Base-by-base conservation (phyloP, 2,329 filamentous ascomycete species). In the Penicillium sp. region DNA sequence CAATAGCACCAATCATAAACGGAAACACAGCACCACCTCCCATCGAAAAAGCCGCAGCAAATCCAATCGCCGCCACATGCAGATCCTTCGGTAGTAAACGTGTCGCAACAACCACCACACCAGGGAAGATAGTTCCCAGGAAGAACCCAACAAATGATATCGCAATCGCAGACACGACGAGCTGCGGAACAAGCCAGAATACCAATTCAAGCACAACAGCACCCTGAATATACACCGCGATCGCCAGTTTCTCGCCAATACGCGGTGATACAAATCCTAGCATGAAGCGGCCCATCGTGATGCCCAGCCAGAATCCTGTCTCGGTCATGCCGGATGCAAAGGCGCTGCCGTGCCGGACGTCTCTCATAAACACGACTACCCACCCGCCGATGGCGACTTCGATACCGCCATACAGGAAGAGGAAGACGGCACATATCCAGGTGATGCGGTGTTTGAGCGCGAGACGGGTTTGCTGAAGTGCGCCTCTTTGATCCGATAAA, bases 251-350 rank as follows among this genome's bases (percentile, higher is more conserved):
- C 64, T 89, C 32, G 16, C 47, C 50, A 7, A 52, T 38, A 17
- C 42, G 38, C 10, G 47, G 35, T 14, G 48, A 41, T 12, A 52
- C 32, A 28, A 51, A 46, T 16, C 46, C 42, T n/a, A 92, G 66
- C 0, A 79, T 59, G 5, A 89, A 69, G 2, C 85, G 70, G 0
- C 85, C 85, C 0, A 85, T 57, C 0, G 85, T 87, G 47, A 89
- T 70, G 0, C 85, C 85, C 22, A 84, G 74, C 86, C 86, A 92
- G 66, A 88, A 90, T 0, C 82, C 78, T 0, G 82, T 87, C 1
- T 77, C 79, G 0, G 76, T 77, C 61, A 88, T 74, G 2, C 84
- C 84, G 12, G 80, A 77, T 5, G 77, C 70, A 54, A 87, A 87
- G 0, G 76, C 66, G 15, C 69, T 72, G 3, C 77, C 82, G 17